Percentiles rank a stretch among this genome's conserved stretches.
Evolutionary conservation across 495 filamentous ascomycete species (phyloP).

Genomic region (Aspergillus bertholletiae): DNA sequence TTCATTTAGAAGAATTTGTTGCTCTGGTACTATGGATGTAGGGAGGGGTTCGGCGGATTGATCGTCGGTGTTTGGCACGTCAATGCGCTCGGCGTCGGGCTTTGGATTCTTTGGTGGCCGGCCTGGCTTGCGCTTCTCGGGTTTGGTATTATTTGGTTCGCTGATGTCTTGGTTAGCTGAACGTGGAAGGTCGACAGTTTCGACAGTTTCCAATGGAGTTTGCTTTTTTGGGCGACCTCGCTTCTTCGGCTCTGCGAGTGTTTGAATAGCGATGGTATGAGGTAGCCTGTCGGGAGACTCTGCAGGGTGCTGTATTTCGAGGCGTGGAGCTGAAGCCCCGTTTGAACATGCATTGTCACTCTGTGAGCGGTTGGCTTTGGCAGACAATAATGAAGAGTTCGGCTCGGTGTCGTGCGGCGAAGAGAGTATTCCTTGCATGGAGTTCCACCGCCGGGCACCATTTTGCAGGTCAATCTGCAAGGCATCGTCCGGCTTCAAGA

Average conservation of each 20-base stretch:
- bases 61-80: background rate
- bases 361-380: slow-evolving; percentile 19
- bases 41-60: background rate
- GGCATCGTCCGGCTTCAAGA: background rate
- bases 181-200: slow-evolving; percentile 32
- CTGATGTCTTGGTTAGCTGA: slow-evolving; percentile 3
- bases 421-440: slow-evolving; percentile 21
- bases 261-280: slow-evolving; percentile 18
- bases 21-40: background rate
- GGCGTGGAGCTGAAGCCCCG: background rate
- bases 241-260: slow-evolving; percentile 27
- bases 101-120: slow-evolving; percentile 19
- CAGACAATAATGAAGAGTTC: slow-evolving; percentile 32
- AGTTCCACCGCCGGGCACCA: slow-evolving; percentile 17
- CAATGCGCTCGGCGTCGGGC: background rate
- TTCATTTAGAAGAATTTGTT: background rate
- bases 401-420: slow-evolving; percentile 44
- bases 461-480: slow-evolving; percentile 15
- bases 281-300: slow-evolving; percentile 31
- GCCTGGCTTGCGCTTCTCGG: slow-evolving; percentile 23
- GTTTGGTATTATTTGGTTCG: slow-evolving; percentile 1
- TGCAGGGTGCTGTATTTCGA: slow-evolving; percentile 4
- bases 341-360: slow-evolving; percentile 18
- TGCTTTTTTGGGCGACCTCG: slow-evolving; percentile 34
- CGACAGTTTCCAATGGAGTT: slow-evolving; percentile 18